Conservation (phyloP, 768 basidiomycete species). For the Boletales sp. region DNA sequence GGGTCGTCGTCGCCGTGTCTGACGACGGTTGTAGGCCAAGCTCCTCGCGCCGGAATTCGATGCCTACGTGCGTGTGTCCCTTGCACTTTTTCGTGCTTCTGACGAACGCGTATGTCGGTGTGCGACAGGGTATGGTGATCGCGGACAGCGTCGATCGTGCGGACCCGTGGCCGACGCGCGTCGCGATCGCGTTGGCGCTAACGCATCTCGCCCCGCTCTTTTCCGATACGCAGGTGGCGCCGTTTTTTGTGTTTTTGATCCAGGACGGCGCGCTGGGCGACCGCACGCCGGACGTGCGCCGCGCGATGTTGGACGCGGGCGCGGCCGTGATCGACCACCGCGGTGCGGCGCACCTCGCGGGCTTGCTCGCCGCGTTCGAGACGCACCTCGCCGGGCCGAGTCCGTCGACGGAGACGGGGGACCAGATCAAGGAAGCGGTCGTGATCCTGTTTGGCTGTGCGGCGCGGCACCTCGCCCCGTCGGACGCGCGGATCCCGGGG, state of each 20-base stretch:
- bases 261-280: too few species aligned
- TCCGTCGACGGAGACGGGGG: conserved; percentile 55
- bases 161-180: conserved; percentile 85
- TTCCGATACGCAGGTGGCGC: too few species aligned
- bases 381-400: too few species aligned
- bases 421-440: conserved; percentile 91
- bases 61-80: conserved; percentile 65
- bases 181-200: conserved; percentile 70
- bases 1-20: neutral
- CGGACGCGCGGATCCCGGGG: conserved; percentile 70
- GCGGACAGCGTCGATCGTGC: conserved; percentile 77
- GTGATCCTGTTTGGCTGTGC: conserved; percentile 93
- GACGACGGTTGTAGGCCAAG: conserved; percentile 55
- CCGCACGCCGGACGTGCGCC: too few species aligned
- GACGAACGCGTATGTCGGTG: neutral
- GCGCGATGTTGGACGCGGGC: conserved; percentile 87
- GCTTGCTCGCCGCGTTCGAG: too few species aligned
- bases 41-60: conserved; percentile 90
- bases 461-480: conserved; percentile 78
- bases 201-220: conserved; percentile 62
- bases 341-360: too few species aligned
- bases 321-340: too few species aligned
- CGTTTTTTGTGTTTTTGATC: too few species aligned
- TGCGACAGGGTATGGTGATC: conserved; percentile 83
- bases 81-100: neutral